Conservation (phyloP, 352 stramenopile species). For the Phytophthora sansomeana region DNA sequence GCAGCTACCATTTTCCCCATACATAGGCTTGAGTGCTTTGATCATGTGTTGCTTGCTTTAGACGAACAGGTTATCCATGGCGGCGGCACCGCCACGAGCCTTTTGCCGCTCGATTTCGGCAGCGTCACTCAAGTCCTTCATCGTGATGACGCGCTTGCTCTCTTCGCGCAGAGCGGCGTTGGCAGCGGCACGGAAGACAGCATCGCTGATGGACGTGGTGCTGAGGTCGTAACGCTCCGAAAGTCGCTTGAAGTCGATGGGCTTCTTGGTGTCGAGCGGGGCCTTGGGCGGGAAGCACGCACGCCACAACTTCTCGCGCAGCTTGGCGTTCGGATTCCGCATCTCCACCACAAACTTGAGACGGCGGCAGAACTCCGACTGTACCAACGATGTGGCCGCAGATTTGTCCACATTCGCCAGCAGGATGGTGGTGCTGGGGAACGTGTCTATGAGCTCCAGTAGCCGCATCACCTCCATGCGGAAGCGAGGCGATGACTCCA, state of each 20-base stretch:
- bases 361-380: constrained; percentile 76
- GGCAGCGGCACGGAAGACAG: constrained; percentile 82
- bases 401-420: constrained; percentile 73
- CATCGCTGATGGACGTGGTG: constrained; percentile 81
- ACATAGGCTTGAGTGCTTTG: constrained; percentile 18
- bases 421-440: constrained; percentile 84
- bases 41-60: constrained; percentile 38
- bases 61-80: constrained; percentile 87
- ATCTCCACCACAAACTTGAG: constrained; percentile 91
- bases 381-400: constrained; percentile 48
- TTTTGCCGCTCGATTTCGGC: constrained; percentile 83
- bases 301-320: constrained; percentile 78
- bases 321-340: constrained; percentile 72
- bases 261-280: constrained; percentile 58
- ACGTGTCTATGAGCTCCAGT: constrained; percentile 81
- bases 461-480: constrained; percentile 79
- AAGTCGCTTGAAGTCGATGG: constrained; percentile 75
- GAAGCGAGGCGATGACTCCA: constrained; percentile 76
- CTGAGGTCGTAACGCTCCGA: constrained; percentile 81
- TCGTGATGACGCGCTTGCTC: constrained; percentile 67
- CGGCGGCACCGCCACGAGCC: constrained; percentile 57
- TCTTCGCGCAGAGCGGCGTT: constrained; percentile 74
- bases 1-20: constrained; percentile 20
- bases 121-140: constrained; percentile 81
- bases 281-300: constrained; percentile 80